phyloP scores from a whole-genome alignment of 1,284 basidiomycete species.

The Puccinia coronata region DNA sequence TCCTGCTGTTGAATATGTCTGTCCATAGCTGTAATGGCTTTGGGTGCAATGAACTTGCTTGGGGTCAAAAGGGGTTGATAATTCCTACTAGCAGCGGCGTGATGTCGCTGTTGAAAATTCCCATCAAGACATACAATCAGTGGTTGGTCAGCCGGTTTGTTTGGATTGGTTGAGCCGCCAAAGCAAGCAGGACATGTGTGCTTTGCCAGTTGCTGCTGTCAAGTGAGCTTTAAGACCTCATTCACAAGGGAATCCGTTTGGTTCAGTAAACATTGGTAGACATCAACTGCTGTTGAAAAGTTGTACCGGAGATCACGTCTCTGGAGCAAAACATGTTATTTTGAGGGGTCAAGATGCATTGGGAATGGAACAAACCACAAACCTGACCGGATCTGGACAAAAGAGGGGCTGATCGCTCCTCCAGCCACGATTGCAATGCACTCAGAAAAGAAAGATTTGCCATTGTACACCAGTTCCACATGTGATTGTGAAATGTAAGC shows the following conservation, averaged over 20 bases:
- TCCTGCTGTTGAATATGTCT: background rate
- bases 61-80: background rate
- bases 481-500: background rate
- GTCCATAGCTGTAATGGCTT: background rate
- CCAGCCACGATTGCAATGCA: background rate
- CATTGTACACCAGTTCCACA: slow-evolving; percentile 15
- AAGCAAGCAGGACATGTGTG: background rate
- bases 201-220: background rate
- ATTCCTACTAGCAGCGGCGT: background rate
- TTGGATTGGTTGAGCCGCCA: background rate
- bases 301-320: background rate
- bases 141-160: background rate
- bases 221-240: background rate
- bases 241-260: background rate
- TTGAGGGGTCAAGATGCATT: background rate
- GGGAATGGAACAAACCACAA: background rate
- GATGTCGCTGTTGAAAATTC: background rate
- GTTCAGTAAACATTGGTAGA: background rate
- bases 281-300: background rate
- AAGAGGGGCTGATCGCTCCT: background rate
- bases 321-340: background rate
- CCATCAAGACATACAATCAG: background rate
- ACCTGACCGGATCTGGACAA: background rate
- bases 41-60: background rate
- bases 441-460: background rate